phyloP scores from a whole-genome alignment of 164 flowering plant species.

The Dillenia suffruticosa region DNA sequence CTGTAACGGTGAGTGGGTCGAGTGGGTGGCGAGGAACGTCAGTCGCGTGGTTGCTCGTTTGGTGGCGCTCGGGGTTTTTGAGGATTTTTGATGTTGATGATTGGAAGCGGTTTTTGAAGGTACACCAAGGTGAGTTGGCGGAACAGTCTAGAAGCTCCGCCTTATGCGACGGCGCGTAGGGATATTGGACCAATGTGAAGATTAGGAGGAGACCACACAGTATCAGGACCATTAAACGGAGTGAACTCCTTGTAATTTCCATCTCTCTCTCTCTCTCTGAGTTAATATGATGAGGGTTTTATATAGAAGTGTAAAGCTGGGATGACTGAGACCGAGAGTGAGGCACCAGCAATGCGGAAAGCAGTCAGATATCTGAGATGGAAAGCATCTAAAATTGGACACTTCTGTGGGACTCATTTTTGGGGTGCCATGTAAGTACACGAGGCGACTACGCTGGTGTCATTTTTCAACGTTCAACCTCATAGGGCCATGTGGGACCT shows the following conservation, averaged over 20 bases:
- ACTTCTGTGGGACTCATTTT: too few relatives aligned
- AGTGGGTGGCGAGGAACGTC: constrained; percentile 83
- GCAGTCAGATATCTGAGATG: too few relatives aligned
- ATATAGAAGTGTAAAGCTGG: too few relatives aligned
- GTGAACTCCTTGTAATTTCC: constrained; percentile 26
- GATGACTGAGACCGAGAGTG: too few relatives aligned
- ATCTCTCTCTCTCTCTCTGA: constrained; percentile 11
- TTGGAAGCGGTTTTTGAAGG: constrained; percentile 44
- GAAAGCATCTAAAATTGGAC: too few relatives aligned
- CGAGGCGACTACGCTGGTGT: too few relatives aligned
- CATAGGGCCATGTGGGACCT: too few relatives aligned
- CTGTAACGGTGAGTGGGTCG: constrained; percentile 83
- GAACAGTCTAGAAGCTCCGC: constrained; percentile 36
- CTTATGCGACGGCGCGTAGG: constrained; percentile 20
- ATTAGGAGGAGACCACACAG: constrained; percentile 19
- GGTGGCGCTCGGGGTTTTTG: constrained; percentile 6
- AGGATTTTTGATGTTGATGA: constrained; percentile 10
- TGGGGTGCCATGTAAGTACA: too few relatives aligned
- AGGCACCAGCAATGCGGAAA: too few relatives aligned
- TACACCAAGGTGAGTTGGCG: constrained; percentile 42
- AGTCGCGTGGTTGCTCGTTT: constrained; percentile 34
- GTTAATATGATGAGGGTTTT: too few relatives aligned
- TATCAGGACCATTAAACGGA: constrained; percentile 27
- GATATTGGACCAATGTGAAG: constrained; percentile 26
- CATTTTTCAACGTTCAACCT: too few relatives aligned